phyloP scores from a whole-genome alignment of 1,284 basidiomycete species.

The Neonothopanus nambi region DNA sequence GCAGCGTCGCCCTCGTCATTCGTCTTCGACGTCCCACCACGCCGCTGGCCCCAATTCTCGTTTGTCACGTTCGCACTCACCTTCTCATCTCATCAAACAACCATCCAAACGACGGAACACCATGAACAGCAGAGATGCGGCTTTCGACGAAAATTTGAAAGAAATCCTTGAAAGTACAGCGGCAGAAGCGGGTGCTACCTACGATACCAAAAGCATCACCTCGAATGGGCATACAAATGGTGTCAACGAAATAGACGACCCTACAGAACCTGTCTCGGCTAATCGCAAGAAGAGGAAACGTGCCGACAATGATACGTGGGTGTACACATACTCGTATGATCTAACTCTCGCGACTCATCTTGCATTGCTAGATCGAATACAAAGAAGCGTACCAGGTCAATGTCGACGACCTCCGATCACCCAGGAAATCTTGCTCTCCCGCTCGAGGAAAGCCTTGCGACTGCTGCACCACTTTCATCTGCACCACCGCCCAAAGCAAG shows the following conservation, averaged over 20 bases:
- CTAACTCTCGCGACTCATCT: slow-evolving; percentile 12
- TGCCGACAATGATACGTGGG: slow-evolving; percentile 68
- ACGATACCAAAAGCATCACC: slow-evolving; percentile 34
- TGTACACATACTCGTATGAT: slow-evolving; percentile 19
- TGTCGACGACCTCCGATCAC: slow-evolving; percentile 65
- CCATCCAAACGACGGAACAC: slow-evolving; percentile 88
- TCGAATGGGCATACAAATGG: slow-evolving; percentile 33
- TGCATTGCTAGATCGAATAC: slow-evolving; percentile 10
- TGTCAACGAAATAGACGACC: slow-evolving; percentile 43
- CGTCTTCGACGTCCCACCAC: slow-evolving; percentile 58
- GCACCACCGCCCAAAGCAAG: slow-evolving; percentile 32
- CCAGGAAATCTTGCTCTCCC: slow-evolving; percentile 37
- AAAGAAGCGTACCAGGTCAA: slow-evolving; percentile 58
- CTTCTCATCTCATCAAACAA: slow-evolving; percentile 53
- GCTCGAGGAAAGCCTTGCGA: slow-evolving; percentile 45
- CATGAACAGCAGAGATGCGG: slow-evolving; percentile 96
- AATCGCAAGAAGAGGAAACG: slow-evolving; percentile 76
- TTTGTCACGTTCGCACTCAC: slow-evolving; percentile 76
- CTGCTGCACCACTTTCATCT: slow-evolving; percentile 31
- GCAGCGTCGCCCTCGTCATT: slow-evolving; percentile 58
- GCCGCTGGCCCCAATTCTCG: slow-evolving; percentile 43
- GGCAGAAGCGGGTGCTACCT: slow-evolving; percentile 60
- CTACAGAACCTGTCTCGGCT: slow-evolving; percentile 40
- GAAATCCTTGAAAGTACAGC: slow-evolving; percentile 73
- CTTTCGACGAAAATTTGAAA: slow-evolving; percentile 85